Conservation (phyloP, 1,139 yeast species). For the Kodamaea ohmeri region DNA sequence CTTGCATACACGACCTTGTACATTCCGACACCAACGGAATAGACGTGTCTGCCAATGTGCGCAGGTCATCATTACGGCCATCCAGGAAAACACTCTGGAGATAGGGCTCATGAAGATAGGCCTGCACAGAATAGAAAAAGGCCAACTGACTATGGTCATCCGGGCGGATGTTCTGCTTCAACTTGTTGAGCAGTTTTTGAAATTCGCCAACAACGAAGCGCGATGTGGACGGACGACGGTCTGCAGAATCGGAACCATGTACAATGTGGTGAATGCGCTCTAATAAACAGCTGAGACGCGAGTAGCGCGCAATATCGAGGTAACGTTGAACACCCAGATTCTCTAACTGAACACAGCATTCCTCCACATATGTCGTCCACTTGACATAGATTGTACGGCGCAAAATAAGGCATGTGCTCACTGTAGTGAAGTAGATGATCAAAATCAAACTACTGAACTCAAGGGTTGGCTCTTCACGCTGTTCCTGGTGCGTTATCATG, state of each 20-base stretch:
- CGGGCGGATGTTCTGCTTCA: conserved; percentile 36
- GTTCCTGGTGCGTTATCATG: background rate
- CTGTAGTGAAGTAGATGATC: conserved; percentile 48
- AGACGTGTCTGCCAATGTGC: conserved; percentile 26
- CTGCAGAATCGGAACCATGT: conserved; percentile 37
- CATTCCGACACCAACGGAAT: conserved; percentile 48
- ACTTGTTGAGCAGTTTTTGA: conserved; percentile 36
- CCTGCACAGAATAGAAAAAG: conserved; percentile 65
- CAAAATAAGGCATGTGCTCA: conserved; percentile 52
- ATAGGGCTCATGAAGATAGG: conserved; percentile 66
- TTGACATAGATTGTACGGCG: conserved; percentile 51
- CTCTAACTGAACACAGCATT: conserved; percentile 53
- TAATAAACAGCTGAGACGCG: conserved; percentile 56
- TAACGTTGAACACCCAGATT: conserved; percentile 28
- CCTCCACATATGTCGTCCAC: conserved; percentile 63
- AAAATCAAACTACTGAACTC: conserved; percentile 47
- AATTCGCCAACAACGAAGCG: conserved; percentile 40
- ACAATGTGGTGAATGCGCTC: conserved; percentile 61
- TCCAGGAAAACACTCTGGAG: conserved; percentile 33
- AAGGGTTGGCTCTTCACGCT: conserved; percentile 9
- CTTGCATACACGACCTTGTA: conserved; percentile 51
- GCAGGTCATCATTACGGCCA: conserved; percentile 15
- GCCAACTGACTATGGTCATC: conserved; percentile 45
- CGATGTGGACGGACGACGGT: conserved; percentile 24
- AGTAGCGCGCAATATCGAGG: conserved; percentile 52